Percentiles rank a stretch among this genome's conserved stretches.
Evolutionary conservation across 163 green algal genomes (phyloP).

Genomic region (Prototheca wickerhamii): DNA sequence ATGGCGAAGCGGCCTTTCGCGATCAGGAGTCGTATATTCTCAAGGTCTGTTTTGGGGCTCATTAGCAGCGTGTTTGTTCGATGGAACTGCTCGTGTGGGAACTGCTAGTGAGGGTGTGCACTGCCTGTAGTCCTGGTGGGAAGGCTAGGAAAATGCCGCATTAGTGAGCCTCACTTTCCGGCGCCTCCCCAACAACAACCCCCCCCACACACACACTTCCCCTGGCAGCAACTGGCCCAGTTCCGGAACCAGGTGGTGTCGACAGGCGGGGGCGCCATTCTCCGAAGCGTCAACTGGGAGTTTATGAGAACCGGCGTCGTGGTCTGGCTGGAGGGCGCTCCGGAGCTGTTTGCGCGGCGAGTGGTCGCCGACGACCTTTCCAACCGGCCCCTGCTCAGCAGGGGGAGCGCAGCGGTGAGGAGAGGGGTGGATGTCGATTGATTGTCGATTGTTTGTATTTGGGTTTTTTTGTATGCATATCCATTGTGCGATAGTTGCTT

Average conservation of each 20-base stretch:
- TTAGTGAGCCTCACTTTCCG: too few relatives aligned
- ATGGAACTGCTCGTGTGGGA: too few relatives aligned
- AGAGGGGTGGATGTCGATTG: slow-evolving; percentile 9
- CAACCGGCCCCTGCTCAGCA: slow-evolving; percentile 63
- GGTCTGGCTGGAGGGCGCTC: slow-evolving; percentile 48
- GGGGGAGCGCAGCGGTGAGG: slow-evolving; percentile 9
- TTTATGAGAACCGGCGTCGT: slow-evolving; percentile 72
- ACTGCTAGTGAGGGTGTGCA: too few relatives aligned
- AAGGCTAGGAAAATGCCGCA: too few relatives aligned
- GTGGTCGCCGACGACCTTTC: slow-evolving; percentile 56
- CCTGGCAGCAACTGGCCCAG: slow-evolving; percentile 70
- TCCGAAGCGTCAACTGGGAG: slow-evolving; percentile 74
- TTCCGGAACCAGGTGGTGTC: slow-evolving; percentile 77
- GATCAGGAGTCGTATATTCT: slow-evolving; percentile 58
- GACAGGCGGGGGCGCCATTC: slow-evolving; percentile 76
- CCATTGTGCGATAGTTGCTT: slow-evolving; percentile 46
- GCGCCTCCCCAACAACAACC: neutral
- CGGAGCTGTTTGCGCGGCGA: slow-evolving; percentile 52
- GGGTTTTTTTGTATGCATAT: slow-evolving; percentile 17
- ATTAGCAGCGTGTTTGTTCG: neutral
- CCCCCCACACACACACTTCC: too few relatives aligned
- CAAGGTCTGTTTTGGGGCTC: slow-evolving; percentile 21
- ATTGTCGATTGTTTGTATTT: slow-evolving; percentile 7
- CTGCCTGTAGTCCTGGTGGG: too few relatives aligned
- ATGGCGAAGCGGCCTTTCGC: slow-evolving; percentile 82